These are phyloP conservation scores for Metschnikowia baotianmanensis DNA, from an alignment of 805 yeast genomes.

Conservation along the genomic window DNA sequence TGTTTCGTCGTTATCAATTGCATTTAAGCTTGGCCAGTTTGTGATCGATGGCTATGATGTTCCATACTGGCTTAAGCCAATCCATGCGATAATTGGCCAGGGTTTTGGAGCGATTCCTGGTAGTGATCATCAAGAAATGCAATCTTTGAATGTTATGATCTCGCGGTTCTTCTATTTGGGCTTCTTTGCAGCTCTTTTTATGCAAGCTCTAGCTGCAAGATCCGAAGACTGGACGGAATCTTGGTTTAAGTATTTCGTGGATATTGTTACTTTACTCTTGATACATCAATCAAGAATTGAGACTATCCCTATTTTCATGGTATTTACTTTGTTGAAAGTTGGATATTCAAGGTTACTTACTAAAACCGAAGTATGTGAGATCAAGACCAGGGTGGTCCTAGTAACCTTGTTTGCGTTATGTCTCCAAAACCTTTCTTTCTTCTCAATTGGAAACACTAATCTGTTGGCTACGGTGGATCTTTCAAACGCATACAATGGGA, in stretches of 20 bases:
- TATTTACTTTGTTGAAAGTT: constrained; percentile 31
- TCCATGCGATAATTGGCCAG: constrained; percentile 29
- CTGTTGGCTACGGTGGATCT: constrained; percentile 89
- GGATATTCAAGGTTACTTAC: constrained; percentile 15
- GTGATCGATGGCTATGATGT: constrained; percentile 52
- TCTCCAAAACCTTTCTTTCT: constrained; percentile 75
- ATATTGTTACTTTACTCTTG: constrained; percentile 41
- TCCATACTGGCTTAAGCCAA: constrained; percentile 38
- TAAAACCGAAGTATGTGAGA: constrained; percentile 16
- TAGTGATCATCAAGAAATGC: constrained; percentile 20
- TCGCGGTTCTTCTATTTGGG: constrained; percentile 27
- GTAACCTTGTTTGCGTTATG: constrained; percentile 43
- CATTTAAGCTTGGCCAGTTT: constrained; percentile 56
- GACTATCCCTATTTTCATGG: constrained; percentile 53
- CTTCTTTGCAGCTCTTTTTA: constrained; percentile 27
- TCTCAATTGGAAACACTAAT: constrained; percentile 87
- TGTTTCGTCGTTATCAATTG: constrained; percentile 43
- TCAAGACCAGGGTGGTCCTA: constrained; percentile 17
- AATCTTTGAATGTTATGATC: constrained; percentile 23
- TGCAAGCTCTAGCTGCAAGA: constrained; percentile 23
- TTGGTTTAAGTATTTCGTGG: constrained; percentile 29
- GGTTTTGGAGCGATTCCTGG: constrained; percentile 23
- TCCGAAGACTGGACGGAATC: background rate
- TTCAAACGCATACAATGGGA: constrained; percentile 90
- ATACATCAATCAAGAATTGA: constrained; percentile 54